Base-by-base conservation (phyloP, 1,284 basidiomycete species). In the Mycosarcoma maydis region DNA sequence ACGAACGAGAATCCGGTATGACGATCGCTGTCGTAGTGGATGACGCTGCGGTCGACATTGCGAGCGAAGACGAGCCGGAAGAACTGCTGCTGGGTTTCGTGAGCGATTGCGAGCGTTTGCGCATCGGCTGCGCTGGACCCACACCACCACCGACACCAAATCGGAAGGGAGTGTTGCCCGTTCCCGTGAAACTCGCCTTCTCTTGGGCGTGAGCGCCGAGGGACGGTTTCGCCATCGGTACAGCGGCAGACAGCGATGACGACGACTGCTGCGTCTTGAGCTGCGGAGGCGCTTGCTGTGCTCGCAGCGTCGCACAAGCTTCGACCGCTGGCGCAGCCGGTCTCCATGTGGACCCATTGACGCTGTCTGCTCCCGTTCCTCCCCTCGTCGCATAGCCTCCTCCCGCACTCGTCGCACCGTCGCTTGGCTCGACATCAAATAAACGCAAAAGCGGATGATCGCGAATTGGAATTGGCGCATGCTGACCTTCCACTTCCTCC, bases 91-190 rank as follows among this genome's bases (percentile, higher is more conserved):
- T 44, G 11, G 61, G 61, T 33, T 44, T 46, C 19, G 61, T 65
- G 30, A 65, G 61, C 38, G 61, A 65, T 19, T 65, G 61, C 10
- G 61, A 65, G 0, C 61, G 54, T 37, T 65, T 58, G 3, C 61
- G 45, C 46, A 65, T 50, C 8, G 45, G 54, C 20, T 47, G 52
- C 10, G 38, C 29, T 20, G 36, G 20, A 17, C 48, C 48, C 2
- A 46, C 6, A 2, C 52, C 60, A 11, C 76, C 73, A 16, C 76
- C 76, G 14, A 72, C 58, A 10, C 78, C 78, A 37, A 80, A 80
- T 10, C 78, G 77, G 58, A 80, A 80, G 0, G 78, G 78, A 8
- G 70, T 76, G 19, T 66, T 56, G 20, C 78, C 76, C 0, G 58
- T 74, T 3, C 76, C 76, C 2, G 73, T 61, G 33, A 78, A 78